Percentiles rank a stretch among this genome's conserved stretches.
These are phyloP conservation scores for Tripterygium wilfordii DNA, from an alignment of 177 flowering plant species.

Conservation along the genomic window DNA sequence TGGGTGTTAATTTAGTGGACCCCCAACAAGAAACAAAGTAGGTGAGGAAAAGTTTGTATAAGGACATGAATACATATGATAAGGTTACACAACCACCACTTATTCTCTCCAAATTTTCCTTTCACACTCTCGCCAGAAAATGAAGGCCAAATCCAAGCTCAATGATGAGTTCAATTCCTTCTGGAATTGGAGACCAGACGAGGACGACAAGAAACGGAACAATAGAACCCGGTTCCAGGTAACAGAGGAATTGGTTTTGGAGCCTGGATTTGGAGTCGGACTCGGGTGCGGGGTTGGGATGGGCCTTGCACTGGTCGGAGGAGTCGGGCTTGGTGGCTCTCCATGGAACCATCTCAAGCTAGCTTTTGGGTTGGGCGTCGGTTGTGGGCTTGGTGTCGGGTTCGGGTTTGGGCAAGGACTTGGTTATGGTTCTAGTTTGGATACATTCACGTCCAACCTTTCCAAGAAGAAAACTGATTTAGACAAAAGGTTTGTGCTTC, in stretches of 20 bases:
- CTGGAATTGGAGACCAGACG: too few relatives aligned
- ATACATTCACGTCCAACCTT: background rate
- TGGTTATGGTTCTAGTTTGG: slow-evolving; percentile 1
- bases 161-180: too few relatives aligned
- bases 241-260: background rate
- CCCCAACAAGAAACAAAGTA: too few relatives aligned
- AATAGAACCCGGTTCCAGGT: too few relatives aligned
- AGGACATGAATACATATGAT: too few relatives aligned
- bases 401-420: slow-evolving; percentile 2
- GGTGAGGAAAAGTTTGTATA: too few relatives aligned
- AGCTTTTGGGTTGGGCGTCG: slow-evolving; percentile 1
- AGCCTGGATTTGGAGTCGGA: slow-evolving; percentile 1
- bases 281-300: slow-evolving; percentile 1
- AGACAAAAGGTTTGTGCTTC: background rate
- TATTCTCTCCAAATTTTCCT: too few relatives aligned
- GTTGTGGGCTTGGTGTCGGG: slow-evolving; percentile 2
- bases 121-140: too few relatives aligned
- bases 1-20: too few relatives aligned
- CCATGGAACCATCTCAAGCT: slow-evolving; percentile 4
- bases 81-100: too few relatives aligned
- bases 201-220: too few relatives aligned
- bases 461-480: background rate
- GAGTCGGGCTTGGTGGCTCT: slow-evolving; percentile 1
- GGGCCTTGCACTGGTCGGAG: slow-evolving; percentile 3
- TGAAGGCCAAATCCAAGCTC: too few relatives aligned